Evolutionary conservation across 2,329 filamentous ascomycete genomes (phyloP), one percentile per base, ranked within the genome.

Genomic region (Escovopsis sp.): DNA sequence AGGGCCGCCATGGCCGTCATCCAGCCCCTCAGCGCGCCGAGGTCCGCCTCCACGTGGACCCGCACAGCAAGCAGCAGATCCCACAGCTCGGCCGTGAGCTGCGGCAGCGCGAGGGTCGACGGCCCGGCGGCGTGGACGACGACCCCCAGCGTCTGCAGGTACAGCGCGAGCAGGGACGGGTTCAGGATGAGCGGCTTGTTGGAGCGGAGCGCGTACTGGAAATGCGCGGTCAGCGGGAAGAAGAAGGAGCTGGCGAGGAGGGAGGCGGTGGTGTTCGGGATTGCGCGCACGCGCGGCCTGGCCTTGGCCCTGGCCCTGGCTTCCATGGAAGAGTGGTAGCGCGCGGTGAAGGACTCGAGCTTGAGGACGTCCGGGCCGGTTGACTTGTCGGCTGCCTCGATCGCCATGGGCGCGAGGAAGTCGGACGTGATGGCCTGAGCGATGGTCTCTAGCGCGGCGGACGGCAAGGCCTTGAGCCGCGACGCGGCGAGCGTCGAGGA

Each of bases 291-390:
- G 13, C 62, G 61, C 1, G 60, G 60, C 38, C 50, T 58, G 14
- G 48, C 33, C 39, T 54, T 54, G 1, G 47, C 39, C 35, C 43
- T 53, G 21, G n/a, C n/a, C n/a, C n/a, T n/a, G n/a, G n/a, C n/a
- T n/a, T n/a, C n/a, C n/a, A n/a, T n/a, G n/a, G n/a, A n/a, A 27
- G 50, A 48, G 40, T 50, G 65, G 46, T 56, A 56, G 2, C 51
- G 55, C 0, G 81, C 83, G 10, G 79, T 88, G 57, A 96, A 94
- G 3, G 79, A 93, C 19, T 84, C 76, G 16, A 96, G 72, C 60
- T 96, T 96, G 31, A 98, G 72, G 5, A 79, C 72, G 44, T 86
- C 76, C 0, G 90, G 87, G 0, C 88, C 86, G 0, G 79, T 79
- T 6, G 76, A 66, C 16, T 77, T 67, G 50, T 94, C 86, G 28